Base-by-base conservation (phyloP, 2,329 filamentous ascomycete genomes). In the Fusarium sp. region DNA sequence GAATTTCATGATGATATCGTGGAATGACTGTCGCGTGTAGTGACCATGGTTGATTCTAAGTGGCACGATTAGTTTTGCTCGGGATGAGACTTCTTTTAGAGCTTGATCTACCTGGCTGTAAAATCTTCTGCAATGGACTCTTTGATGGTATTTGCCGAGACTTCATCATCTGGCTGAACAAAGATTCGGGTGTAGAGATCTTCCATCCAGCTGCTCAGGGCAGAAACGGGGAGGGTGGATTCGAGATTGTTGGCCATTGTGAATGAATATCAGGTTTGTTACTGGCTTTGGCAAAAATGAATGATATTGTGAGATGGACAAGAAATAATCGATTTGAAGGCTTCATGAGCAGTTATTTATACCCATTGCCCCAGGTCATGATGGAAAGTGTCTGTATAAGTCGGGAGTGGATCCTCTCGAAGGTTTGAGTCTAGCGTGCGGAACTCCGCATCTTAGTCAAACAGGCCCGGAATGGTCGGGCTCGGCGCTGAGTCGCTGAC, bases 1-100 rank as follows among this genome's bases (percentile, higher is more conserved):
- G n/a, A 52, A 52, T 1, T 52, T 35, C 16, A 11, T 15, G n/a
- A 33, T 52, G 9, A 10, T 15, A 10, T 52, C n/a, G 3, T 9
- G 18, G 16, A 35, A 52, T 15, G n/a, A 4, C 19, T 52, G n/a
- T 11, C 30, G 30, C 2, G 30, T 33, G 2, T 2, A 52, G 4
- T 35, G 47, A 25, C 25, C 30, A 25, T 52, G 30, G n/a, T 52
- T 52, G 30, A 52, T 52, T 3, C 47, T 33, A 23, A 3, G 16
- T 9, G 0, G 0, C 5, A 9, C 3, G 4, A 9, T 23, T 33
- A 50, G 5, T 32, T 49, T 23, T 3, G n/a, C 15, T 43, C 4
- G 18, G 16, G 9, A 3, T 11, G 37, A 19, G 10, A 38, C 18
- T 19, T 38, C 3, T 19, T 38, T 8, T 7, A 7, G 18, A 19